phyloP scores from a whole-genome alignment of 1,284 basidiomycete genomes.

The Fistulina hepatica region DNA sequence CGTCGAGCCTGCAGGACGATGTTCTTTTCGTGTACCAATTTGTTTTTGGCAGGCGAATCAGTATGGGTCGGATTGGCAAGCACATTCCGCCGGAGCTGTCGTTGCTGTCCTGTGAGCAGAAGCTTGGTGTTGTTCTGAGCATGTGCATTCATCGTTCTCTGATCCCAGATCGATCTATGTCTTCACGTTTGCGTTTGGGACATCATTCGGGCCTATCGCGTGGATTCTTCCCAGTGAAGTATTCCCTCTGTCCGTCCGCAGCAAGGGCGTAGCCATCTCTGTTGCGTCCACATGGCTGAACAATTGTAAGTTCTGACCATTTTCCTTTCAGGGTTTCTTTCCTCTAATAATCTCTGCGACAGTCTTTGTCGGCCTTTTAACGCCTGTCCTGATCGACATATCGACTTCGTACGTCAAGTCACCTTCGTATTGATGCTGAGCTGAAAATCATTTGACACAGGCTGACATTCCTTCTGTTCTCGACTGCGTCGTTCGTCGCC shows the following conservation, averaged over 20 bases:
- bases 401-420: constrained; percentile 42
- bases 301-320: constrained; percentile 43
- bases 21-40: not conserved
- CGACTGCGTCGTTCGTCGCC: constrained; percentile 49
- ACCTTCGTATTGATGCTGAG: not conserved
- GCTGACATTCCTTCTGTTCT: constrained; percentile 59
- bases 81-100: constrained; percentile 50
- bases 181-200: constrained; percentile 76
- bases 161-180: constrained; percentile 54
- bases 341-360: constrained; percentile 3
- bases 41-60: constrained; percentile 44
- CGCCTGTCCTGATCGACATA: constrained; percentile 57
- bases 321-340: constrained; percentile 14
- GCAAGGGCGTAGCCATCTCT: constrained; percentile 75
- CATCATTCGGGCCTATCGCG: constrained; percentile 76
- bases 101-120: constrained; percentile 46
- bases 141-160: not conserved
- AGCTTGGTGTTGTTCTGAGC: not conserved
- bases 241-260: constrained; percentile 78
- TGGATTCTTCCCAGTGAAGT: constrained; percentile 80
- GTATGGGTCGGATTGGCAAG: constrained; percentile 44
- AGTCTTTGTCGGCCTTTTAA: constrained; percentile 76
- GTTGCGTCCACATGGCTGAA: constrained; percentile 79
- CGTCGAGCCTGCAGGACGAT: constrained; percentile 6
- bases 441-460: constrained; percentile 22